Evolutionary conservation across 2,329 filamentous ascomycete genomes (phyloP), one percentile per base, ranked within the genome.

Genomic region (Penicillium sp.): DNA sequence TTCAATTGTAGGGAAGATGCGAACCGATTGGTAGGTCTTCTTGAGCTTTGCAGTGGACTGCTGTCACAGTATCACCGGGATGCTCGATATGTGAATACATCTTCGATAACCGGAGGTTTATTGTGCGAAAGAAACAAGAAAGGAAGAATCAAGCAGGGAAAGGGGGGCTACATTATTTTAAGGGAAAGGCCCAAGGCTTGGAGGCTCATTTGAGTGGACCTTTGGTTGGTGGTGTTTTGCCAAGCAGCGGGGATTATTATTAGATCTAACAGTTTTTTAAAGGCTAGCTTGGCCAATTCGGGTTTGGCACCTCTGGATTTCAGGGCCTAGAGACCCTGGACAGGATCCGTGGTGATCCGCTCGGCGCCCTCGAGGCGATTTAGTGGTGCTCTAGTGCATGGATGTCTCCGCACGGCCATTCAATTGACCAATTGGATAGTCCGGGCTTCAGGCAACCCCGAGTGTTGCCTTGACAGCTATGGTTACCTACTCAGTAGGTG

Each of bases 21-120:
- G 43, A 49, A 62, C 61, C 61, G 37, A 62, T 51, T 13, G 46
- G 46, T 14, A 62, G 51, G 37, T 53, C 60, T 23, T 35, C 16
- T 23, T 62, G 61, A 3, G 50, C 53, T 25, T 59, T 37, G 31
- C 29, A 49, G 37, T 62, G 61, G 29, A 39, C 31, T 9, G 45
- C 33, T 10, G 50, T 61, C 27, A 60, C 26, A 3, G 43, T 7
- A 25, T n/a, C 23, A 13, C 39, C 39, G 11, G 9, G 10, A 23
- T 13, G 1, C 4, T 42, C 39, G 19, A 42, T 5, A 23, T 42
- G 39, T 14, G 39, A 42, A 42, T 42, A 42, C 39, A 42, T 42
- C 19, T 6, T 14, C 11, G 10, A 23, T 42, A 13, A 19, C 31
- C 13, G 13, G 4, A 5, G 14, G 13, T 19, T 39, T 42, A 23